Percentiles rank a stretch among this genome's conserved stretches.
Evolutionary conservation across 1,139 yeast species (phyloP).

Genomic region (Lodderomyces metapsilosis): DNA sequence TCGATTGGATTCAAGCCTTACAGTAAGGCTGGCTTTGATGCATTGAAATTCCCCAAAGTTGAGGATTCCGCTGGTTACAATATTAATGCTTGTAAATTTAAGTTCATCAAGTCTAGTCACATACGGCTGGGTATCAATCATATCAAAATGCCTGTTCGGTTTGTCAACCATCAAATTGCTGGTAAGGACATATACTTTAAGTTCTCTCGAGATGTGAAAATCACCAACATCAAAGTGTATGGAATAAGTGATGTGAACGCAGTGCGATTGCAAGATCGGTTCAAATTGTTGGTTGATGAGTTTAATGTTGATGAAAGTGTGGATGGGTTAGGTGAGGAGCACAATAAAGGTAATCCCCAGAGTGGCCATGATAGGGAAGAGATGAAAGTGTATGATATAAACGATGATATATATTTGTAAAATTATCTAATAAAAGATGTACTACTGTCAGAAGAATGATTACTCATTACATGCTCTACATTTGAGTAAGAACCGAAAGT

Average conservation of each 20-base stretch:
- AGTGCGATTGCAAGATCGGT: conserved; percentile 27
- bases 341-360: background rate
- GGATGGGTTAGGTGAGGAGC: conserved; percentile 5
- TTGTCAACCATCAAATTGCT: conserved; percentile 34
- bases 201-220: conserved; percentile 16
- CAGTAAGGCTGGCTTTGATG: conserved; percentile 9
- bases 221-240: conserved; percentile 31
- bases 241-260: conserved; percentile 38
- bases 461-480: too few species aligned
- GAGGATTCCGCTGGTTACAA: conserved; percentile 17
- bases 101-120: conserved; percentile 29
- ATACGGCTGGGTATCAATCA: conserved; percentile 19
- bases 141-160: conserved; percentile 33
- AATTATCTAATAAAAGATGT: background rate
- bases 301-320: conserved; percentile 15
- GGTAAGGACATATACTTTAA: conserved; percentile 37
- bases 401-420: conserved; percentile 13
- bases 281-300: conserved; percentile 22
- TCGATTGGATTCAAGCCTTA: conserved; percentile 35
- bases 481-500: conserved; percentile 5
- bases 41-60: conserved; percentile 6
- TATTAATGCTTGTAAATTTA: conserved; percentile 25
- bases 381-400: conserved; percentile 12
- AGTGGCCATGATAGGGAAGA: conserved; percentile 4
- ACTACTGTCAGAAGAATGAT: too few species aligned